Evolutionary conservation across 768 basidiomycete genomes (phyloP), one percentile per base, ranked within the genome.

Genomic region (Symmetrospora coprosmae): DNA sequence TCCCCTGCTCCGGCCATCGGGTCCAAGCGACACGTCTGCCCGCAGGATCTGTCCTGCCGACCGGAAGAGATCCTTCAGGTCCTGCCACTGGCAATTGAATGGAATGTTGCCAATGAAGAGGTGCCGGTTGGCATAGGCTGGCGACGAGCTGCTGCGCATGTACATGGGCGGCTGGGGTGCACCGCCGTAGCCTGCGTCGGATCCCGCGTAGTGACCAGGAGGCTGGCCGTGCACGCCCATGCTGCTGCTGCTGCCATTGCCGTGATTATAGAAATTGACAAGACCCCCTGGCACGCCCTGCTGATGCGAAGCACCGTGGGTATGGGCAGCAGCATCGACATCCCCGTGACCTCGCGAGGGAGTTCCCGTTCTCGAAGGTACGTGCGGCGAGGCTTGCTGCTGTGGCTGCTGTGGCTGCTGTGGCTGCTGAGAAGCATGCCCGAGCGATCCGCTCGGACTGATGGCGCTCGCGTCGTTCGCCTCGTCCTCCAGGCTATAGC

Each of bases 21-120:
- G 80, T 34, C 87, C 87, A 31, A 88, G 79, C 17, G 85, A 85
- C 21, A 94, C 86, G 66, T 92, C 89, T 9, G 92, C 92, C 23
- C 92, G 81, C 34, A 89, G 75, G 53, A 97, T 85, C 19, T 85
- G 82, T 17, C 92, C 91, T 1, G 87, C 88, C 64, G 86, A 82
- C 27, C 91, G 81, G 70, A 96, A 92, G 4, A 96, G 78, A 73
- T 96, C 91, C 73, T 97, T 96, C 41, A 99, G 78, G 70, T 97
- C 92, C 73, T 96, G 92, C 92, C 92, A 99, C 74, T 90, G 88
- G 66, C 84, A 85, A 67, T 90, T 88, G 73, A 89, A 90, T 0
- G 88, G 88, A 16, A 91, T 79, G 72, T 92, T 92, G 56, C 87
- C 87, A 33, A 92, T 85, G 68, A 91, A 89, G 17, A 92, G 75